A percentile compares a stretch with the other conserved stretches of the same genome.
These are phyloP conservation scores for Pleurotus citrinopileatus DNA, from an alignment of 768 basidiomycete species.

Conservation along the genomic window DNA sequence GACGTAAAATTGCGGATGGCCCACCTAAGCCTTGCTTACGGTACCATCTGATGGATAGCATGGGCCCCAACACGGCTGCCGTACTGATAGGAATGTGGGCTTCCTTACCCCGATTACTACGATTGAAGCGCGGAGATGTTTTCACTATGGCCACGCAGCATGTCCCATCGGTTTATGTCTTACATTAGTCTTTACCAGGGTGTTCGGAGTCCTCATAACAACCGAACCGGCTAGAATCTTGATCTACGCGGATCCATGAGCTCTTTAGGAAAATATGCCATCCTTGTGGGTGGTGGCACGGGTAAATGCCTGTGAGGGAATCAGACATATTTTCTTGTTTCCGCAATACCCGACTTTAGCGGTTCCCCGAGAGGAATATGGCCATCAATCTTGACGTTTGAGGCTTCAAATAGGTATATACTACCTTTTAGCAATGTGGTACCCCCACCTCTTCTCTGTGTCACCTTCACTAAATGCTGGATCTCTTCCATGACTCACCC, in stretches of 20 bases:
- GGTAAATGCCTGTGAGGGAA: neutral
- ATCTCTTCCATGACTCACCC: conserved; percentile 11
- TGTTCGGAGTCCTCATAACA: neutral
- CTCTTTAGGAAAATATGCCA: neutral
- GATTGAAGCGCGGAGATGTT: neutral
- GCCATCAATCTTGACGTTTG: neutral
- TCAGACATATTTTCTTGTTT: neutral
- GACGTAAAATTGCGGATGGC: neutral
- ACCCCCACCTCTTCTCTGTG: neutral
- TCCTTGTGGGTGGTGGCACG: neutral
- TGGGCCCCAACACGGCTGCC: neutral
- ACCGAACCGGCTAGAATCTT: neutral
- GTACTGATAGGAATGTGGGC: conserved; percentile 10
- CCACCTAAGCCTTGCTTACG: neutral
- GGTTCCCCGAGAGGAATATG: neutral
- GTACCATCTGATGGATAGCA: conserved; percentile 6
- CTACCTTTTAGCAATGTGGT: neutral
- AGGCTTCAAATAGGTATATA: conserved; percentile 6
- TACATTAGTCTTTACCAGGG: neutral
- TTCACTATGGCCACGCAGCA: neutral
- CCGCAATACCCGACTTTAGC: conserved; percentile 8
- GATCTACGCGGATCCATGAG: conserved; percentile 8
- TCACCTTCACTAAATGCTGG: neutral
- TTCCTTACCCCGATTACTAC: conserved; percentile 7
- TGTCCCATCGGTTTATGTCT: neutral